Base-by-base conservation (phyloP, 2,329 filamentous ascomycete genomes). In the Balansia obtecta region DNA sequence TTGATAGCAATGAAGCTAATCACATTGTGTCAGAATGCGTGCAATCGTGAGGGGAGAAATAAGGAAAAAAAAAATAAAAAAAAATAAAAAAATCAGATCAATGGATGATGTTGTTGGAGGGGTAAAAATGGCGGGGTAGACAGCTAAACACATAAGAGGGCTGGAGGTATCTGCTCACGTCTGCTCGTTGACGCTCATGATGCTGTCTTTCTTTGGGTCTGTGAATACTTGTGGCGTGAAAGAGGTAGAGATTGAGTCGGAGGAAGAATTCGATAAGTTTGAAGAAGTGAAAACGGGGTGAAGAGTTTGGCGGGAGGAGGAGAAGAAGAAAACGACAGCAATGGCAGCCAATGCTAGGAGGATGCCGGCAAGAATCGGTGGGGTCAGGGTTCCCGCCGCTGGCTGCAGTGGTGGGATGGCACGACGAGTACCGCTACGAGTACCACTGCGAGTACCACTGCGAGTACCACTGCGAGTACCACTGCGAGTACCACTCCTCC, bases 1-100 rank as follows among this genome's bases (percentile, higher is more conserved):
- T 98, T 98, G 83, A 98, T 88, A 71, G 93, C 93, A 82, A 97
- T 97, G 87, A 97, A 97, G 79, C 91, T 97, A 66, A 61, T 61
- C 13, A 48, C 27, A 50, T 54, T 54, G 42, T 49, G 58, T 66
- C 52, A 66, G 58, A n/a, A 34, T 18, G 16, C 16, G 30, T 30
- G 2, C n/a, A 34, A 55, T 52, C 42, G 27, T 11, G 18, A 18
- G 30, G 22, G 13, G 34, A 33, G 47, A 43, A 34, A n/a, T n/a
- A n/a, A n/a, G n/a, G n/a, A n/a, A n/a, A n/a, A n/a, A n/a, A n/a
- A n/a, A n/a, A n/a, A n/a, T n/a, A n/a, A n/a, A n/a, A n/a, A n/a
- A n/a, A n/a, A n/a, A n/a, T n/a, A n/a, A 48, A 45, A 46, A 48
- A 50, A 42, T 30, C 42, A 50, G 38, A 48, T 47, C 11, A 49